Evolutionary conservation across 768 basidiomycete genomes (phyloP), one percentile per base, ranked within the genome.

Genomic region (Candolleomyces eurysporus): DNA sequence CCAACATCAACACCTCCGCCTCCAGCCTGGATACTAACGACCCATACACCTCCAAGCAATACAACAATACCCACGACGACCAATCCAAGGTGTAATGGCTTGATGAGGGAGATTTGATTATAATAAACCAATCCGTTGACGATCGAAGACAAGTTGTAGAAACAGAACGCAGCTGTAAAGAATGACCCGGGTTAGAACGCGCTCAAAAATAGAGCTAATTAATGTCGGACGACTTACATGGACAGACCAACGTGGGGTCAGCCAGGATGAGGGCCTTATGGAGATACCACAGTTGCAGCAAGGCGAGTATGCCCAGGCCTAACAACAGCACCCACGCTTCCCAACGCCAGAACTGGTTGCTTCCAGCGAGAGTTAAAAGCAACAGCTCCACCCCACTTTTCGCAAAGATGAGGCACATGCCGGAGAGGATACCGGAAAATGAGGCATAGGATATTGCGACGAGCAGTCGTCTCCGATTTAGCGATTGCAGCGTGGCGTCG

Each of bases 371-470:
- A 0, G 93, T 94, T 39, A 95, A 76, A 60, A 98, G 76, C 8
- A 96, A 78, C 9, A 98, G 79, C 73, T 96, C 94, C 11, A 95
- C 91, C 3, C 92, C 94, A 62, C 92, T 92, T 77, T 98, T 98
- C 16, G 95, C 95, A 64, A 96, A 92, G 16, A 98, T 79, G 26
- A 98, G 77, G 70, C 93, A 96, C 87, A 98, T 91, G 22, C 95
- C 95, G 4, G 90, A 92, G 30, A 96, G 78, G 21, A 92, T 94
- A 0, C 95, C 95, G 4, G 91, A 94, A 56, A 88, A 84, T 13
- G 92, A 92, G 16, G 94, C 90, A 72, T 92, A 98, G 1, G 92
- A 91, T 50, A 94, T 79, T 11, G 94, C 91, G 48, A 94, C 73
- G 61, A 90, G 74, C 1, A 91, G 72, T 0, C 84, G 81, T 11